phyloP scores from a whole-genome alignment of 2,329 filamentous ascomycete species.

The Colletotrichum sp. region DNA sequence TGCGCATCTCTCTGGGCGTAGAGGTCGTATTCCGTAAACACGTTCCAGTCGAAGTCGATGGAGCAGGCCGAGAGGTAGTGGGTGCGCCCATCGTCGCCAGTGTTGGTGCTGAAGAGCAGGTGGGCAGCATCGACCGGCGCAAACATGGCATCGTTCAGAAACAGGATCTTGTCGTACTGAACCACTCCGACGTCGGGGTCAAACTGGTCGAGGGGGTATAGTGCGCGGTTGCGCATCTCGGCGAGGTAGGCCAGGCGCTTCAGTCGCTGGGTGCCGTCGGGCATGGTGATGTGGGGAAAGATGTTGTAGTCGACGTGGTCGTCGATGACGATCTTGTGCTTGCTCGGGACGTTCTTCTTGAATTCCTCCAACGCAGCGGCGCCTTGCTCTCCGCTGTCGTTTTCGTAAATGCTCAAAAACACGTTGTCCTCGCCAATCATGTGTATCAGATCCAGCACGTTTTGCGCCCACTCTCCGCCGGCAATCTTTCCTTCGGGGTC shows the following conservation, averaged over 20 bases:
- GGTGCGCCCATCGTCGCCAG: conserved; percentile 52
- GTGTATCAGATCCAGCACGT: conserved; percentile 66
- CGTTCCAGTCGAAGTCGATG: conserved; percentile 69
- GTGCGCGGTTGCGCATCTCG: conserved; percentile 73
- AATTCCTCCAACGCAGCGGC: conserved; percentile 59
- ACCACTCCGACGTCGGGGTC: conserved; percentile 34
- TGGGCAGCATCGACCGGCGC: conserved; percentile 57
- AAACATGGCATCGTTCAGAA: conserved; percentile 70
- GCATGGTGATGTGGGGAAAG: conserved; percentile 65
- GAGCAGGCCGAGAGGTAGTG: conserved; percentile 74
- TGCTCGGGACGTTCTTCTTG: conserved; percentile 47
- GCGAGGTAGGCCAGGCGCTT: conserved; percentile 79
- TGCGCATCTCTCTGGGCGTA: conserved; percentile 74
- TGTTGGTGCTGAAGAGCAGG: conserved; percentile 67
- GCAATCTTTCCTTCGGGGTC: conserved; percentile 66
- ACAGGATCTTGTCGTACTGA: conserved; percentile 63
- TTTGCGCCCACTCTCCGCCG: conserved; percentile 67
- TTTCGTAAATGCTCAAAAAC: conserved; percentile 77
- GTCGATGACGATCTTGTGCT: conserved; percentile 62
- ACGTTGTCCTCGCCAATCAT: conserved; percentile 71
- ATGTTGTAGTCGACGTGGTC: conserved; percentile 60
- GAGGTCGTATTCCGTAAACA: conserved; percentile 75
- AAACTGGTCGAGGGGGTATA: conserved; percentile 65
- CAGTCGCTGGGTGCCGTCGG: conserved; percentile 65
- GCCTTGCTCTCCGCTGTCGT: conserved; percentile 66